Percentiles rank a stretch among this genome's conserved stretches.
These are phyloP conservation scores for Coniochaeta sp. DNA, from an alignment of 2,329 filamentous ascomycete genomes.

Conservation along the genomic window DNA sequence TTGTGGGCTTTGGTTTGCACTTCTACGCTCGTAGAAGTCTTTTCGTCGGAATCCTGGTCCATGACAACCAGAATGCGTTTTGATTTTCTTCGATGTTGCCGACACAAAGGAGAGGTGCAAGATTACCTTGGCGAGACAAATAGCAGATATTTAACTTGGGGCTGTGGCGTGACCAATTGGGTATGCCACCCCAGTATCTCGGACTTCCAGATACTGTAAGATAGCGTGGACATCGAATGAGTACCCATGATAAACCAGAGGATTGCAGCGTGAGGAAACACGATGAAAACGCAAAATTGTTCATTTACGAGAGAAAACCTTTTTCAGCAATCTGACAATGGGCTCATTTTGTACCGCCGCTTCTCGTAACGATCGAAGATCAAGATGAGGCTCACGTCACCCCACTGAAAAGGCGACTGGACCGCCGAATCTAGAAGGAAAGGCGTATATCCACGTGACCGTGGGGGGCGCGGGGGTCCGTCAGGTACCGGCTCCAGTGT, in stretches of 20 bases:
- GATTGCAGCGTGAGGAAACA: neutral
- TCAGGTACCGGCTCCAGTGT: no score
- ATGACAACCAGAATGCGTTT: neutral
- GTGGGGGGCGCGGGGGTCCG: neutral
- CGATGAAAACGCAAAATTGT: neutral
- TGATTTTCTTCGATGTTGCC: neutral
- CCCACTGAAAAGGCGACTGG: neutral
- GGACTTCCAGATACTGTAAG: neutral
- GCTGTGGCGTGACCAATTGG: neutral
- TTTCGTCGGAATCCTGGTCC: neutral
- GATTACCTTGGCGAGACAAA: neutral
- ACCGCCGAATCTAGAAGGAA: neutral
- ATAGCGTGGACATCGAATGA: neutral
- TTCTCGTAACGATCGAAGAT: neutral
- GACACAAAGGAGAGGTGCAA: neutral
- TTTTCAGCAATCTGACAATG: neutral
- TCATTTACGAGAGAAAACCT: neutral
- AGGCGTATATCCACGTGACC: neutral
- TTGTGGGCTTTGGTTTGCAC: neutral
- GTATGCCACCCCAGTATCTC: neutral
- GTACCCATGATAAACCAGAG: neutral
- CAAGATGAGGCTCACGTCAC: neutral
- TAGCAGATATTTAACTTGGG: neutral
- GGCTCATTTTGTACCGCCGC: neutral
- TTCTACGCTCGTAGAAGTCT: neutral